Conservation (phyloP, 345 rosid species). For the Dimocarpus longan region DNA sequence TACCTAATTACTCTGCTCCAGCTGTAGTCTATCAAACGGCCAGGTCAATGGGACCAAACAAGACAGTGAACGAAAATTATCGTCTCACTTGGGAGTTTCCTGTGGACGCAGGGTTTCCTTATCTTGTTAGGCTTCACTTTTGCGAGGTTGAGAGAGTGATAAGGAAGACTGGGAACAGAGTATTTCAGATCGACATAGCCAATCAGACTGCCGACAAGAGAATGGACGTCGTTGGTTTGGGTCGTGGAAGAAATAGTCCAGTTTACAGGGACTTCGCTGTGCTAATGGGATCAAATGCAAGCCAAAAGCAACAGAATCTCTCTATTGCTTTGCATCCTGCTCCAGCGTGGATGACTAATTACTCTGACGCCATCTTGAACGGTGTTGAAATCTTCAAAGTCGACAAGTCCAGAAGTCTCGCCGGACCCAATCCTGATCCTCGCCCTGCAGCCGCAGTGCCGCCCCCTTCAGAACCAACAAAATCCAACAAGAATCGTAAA, state of each 20-base stretch:
- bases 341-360: not conserved
- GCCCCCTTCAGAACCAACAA: not conserved
- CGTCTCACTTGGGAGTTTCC: constrained; percentile 49
- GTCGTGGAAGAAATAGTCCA: constrained; percentile 27
- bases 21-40: constrained; percentile 26
- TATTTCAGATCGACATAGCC: constrained; percentile 24
- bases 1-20: constrained; percentile 37
- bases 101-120: constrained; percentile 41
- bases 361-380: constrained; percentile 43
- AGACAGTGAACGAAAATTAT: constrained; percentile 2
- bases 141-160: constrained; percentile 37
- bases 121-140: constrained; percentile 54
- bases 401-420: constrained; percentile 7
- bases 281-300: constrained; percentile 2
- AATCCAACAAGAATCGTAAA: not conserved
- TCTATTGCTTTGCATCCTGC: constrained; percentile 28
- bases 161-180: constrained; percentile 5
- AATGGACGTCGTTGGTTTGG: constrained; percentile 21
- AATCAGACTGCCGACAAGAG: constrained; percentile 9
- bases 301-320: constrained; percentile 30
- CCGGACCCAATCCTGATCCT: constrained; percentile 35
- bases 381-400: constrained; percentile 54
- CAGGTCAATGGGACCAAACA: constrained; percentile 32
- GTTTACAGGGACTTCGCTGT: constrained; percentile 31
- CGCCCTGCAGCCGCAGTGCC: not conserved